Percentiles rank a stretch among this genome's conserved stretches.
Evolutionary conservation across 2,329 filamentous ascomycete species (phyloP).

Genomic region (Microcyclospora tardicrescens): DNA sequence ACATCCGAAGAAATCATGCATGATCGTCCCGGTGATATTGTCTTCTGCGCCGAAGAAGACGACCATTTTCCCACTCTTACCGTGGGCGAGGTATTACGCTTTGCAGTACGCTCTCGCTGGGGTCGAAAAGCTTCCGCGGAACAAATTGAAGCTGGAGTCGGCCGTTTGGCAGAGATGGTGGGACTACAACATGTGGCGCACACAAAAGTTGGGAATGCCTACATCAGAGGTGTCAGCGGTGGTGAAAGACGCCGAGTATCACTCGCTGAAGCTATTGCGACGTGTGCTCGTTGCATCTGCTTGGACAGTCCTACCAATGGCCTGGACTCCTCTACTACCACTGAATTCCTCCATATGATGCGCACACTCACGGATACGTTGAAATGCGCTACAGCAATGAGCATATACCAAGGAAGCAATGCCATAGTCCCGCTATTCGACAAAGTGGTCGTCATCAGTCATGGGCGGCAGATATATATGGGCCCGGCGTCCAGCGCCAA

Average conservation of each 20-base stretch:
- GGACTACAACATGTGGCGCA: conserved; percentile 46
- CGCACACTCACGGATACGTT: conserved; percentile 51
- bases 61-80: conserved; percentile 40
- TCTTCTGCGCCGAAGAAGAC: background rate
- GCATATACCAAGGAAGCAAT: conserved; percentile 57
- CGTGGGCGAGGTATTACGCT: conserved; percentile 42
- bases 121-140: conserved; percentile 29
- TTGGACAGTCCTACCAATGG: conserved; percentile 58
- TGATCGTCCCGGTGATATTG: background rate
- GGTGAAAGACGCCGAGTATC: conserved; percentile 58
- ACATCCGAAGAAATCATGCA: background rate
- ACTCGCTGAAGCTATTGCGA: conserved; percentile 51
- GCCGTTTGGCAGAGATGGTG: conserved; percentile 37
- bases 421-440: conserved; percentile 58
- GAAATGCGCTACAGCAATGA: conserved; percentile 48
- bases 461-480: conserved; percentile 54
- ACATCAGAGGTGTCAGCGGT: conserved; percentile 52
- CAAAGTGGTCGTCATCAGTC: conserved; percentile 55
- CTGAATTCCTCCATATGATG: conserved; percentile 42
- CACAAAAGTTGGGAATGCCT: conserved; percentile 57
- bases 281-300: conserved; percentile 46
- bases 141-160: conserved; percentile 33
- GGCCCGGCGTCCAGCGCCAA: conserved; percentile 45
- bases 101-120: conserved; percentile 41
- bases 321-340: conserved; percentile 51